A percentile compares a stretch with the other conserved stretches of the same genome.
These are phyloP conservation scores for Arthroderma sp. DNA, from an alignment of 2,329 filamentous ascomycete genomes.

Conservation along the genomic window DNA sequence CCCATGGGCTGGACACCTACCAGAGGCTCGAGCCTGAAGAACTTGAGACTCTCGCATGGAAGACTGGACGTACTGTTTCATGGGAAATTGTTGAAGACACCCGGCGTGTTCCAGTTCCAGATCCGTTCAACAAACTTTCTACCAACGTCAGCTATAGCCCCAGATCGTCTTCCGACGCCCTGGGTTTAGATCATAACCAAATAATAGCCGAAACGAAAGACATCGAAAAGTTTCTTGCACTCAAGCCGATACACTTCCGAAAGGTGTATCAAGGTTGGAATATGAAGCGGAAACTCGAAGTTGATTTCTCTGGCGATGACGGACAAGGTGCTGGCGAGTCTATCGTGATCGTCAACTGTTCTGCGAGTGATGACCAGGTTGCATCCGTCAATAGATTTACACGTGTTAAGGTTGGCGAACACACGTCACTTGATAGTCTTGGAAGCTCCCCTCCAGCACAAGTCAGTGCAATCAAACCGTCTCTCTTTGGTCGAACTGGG, in stretches of 20 bases:
- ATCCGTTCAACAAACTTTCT: constrained; percentile 58
- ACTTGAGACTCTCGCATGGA: constrained; percentile 60
- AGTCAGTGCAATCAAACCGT: constrained; percentile 22
- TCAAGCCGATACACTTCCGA: constrained; percentile 66
- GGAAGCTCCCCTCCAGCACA: constrained; percentile 16
- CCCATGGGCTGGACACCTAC: constrained; percentile 42
- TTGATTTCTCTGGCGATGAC: constrained; percentile 80
- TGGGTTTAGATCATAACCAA: constrained; percentile 59
- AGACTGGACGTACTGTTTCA: constrained; percentile 60
- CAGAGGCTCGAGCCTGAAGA: constrained; percentile 40
- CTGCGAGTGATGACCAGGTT: constrained; percentile 47
- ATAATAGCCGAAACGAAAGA: constrained; percentile 65
- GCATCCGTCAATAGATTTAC: constrained; percentile 47
- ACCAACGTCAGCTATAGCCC: constrained; percentile 68
- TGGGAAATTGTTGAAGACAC: constrained; percentile 76
- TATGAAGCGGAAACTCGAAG: constrained; percentile 72
- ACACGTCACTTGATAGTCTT: constrained; percentile 12
- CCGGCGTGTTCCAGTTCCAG: constrained; percentile 56
- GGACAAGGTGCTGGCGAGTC: constrained; percentile 63
- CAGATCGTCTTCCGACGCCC: constrained; percentile 60
- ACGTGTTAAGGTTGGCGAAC: constrained; percentile 37
- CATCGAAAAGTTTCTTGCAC: constrained; percentile 62
- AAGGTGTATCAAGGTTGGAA: constrained; percentile 77
- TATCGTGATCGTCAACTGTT: constrained; percentile 62
- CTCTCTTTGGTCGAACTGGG: constrained; percentile 41